Evolutionary conservation across 2,329 filamentous ascomycete genomes (phyloP).

Genomic region (Rhynchosporium agropyri): DNA sequence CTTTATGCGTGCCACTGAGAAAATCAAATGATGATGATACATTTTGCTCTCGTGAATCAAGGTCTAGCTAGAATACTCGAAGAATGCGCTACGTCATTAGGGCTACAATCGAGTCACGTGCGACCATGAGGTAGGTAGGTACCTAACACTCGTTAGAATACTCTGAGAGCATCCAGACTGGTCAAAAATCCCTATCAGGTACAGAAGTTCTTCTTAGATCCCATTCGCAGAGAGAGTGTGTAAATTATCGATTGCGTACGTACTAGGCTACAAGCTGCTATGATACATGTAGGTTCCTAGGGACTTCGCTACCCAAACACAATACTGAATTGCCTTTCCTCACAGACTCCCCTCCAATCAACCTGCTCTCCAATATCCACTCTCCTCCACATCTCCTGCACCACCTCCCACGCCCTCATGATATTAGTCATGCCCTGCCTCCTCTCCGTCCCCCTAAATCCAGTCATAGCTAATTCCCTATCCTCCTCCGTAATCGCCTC

Average conservation of each 20-base stretch:
- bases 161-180: no score
- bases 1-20: no score
- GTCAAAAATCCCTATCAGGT: no score
- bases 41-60: conserved; percentile 6
- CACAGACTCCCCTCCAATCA: conserved; percentile 57
- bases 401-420: conserved; percentile 60
- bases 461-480: conserved; percentile 52
- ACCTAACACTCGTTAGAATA: background rate
- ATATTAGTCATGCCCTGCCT: conserved; percentile 69
- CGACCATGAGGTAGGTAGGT: background rate
- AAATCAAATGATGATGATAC: background rate
- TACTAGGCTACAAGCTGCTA: no score
- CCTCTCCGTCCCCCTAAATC: conserved; percentile 56
- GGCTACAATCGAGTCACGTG: background rate
- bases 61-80: conserved; percentile 2
- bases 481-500: conserved; percentile 57
- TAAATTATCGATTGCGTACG: no score
- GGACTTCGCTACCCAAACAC: conserved; percentile 55
- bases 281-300: background rate
- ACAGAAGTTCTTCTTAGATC: no score
- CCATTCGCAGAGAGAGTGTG: no score
- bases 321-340: conserved; percentile 60
- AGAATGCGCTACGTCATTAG: conserved; percentile 12
- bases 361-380: conserved; percentile 45
- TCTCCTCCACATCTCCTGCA: conserved; percentile 63